Percentiles rank a stretch among this genome's conserved stretches.
Evolutionary conservation across 2,329 filamentous ascomycete species (phyloP).

Genomic region (Colletotrichum incanum): DNA sequence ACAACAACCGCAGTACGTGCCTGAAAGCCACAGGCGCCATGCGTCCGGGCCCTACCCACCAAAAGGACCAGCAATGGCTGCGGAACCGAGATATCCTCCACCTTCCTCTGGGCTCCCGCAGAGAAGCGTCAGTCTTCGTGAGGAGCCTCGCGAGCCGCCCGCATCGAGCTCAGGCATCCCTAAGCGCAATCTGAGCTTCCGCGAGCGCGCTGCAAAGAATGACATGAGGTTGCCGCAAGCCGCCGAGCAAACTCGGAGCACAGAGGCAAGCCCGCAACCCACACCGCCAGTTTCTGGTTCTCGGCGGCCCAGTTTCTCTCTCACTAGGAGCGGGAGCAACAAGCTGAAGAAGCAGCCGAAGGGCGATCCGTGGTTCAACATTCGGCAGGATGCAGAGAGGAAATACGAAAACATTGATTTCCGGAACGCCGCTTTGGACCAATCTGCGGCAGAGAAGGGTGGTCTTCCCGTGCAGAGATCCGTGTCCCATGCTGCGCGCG

Average conservation of each 20-base stretch:
- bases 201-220: slow-evolving; percentile 68
- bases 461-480: slow-evolving; percentile 37
- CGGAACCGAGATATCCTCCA: slow-evolving; percentile 42
- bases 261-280: slow-evolving; percentile 45
- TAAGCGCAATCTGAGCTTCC: slow-evolving; percentile 72
- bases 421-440: slow-evolving; percentile 45
- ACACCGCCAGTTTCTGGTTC: slow-evolving; percentile 50
- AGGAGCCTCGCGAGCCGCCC: slow-evolving; percentile 23
- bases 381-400: slow-evolving; percentile 61
- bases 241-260: slow-evolving; percentile 16
- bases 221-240: slow-evolving; percentile 56
- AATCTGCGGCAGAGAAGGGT: slow-evolving; percentile 42
- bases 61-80: slow-evolving; percentile 44
- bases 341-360: slow-evolving; percentile 73
- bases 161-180: slow-evolving; percentile 53
- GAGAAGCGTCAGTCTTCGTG: slow-evolving; percentile 44
- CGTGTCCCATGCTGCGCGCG: slow-evolving; percentile 46
- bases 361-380: slow-evolving; percentile 63
- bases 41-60: slow-evolving; percentile 45
- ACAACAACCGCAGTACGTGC: slow-evolving; percentile 53
- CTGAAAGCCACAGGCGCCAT: slow-evolving; percentile 50
- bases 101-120: slow-evolving; percentile 27
- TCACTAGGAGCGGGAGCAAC: slow-evolving; percentile 68
- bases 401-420: slow-evolving; percentile 51
- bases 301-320: slow-evolving; percentile 50